Percentiles rank a stretch among this genome's conserved stretches.
Evolutionary conservation across 148 eudicot genomes (phyloP).

Genomic region (Linanthus parryae): DNA sequence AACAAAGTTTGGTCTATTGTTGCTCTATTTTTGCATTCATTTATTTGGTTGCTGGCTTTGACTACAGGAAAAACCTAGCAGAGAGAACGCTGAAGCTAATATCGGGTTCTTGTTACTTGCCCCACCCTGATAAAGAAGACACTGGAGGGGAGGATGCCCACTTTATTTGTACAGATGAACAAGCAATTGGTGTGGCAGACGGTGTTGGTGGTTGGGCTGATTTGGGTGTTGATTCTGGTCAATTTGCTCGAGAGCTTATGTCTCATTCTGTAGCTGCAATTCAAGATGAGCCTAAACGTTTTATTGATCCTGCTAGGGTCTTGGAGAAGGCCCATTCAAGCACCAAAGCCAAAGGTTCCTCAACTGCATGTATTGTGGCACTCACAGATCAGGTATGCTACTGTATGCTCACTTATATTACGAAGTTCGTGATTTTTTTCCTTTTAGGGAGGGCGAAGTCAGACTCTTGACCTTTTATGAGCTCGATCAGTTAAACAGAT

Average conservation of each 20-base stretch:
- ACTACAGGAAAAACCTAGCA: constrained; percentile 28
- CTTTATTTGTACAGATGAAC: constrained; percentile 50
- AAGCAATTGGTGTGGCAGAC: constrained; percentile 62
- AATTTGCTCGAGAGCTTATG: constrained; percentile 62
- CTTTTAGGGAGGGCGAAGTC: no score
- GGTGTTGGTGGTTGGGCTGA: constrained; percentile 83
- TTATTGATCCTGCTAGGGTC: constrained; percentile 49
- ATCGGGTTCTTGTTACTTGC: constrained; percentile 56
- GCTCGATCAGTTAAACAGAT: no score
- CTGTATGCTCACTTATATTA: no score
- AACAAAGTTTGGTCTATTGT: no score
- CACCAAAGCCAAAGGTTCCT: constrained; percentile 53
- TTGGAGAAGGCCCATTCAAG: constrained; percentile 55
- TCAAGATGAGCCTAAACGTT: constrained; percentile 38
- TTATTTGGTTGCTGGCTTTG: constrained; percentile 16
- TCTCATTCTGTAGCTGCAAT: constrained; percentile 50
- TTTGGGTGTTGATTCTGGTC: constrained; percentile 51
- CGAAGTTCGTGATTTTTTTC: no score
- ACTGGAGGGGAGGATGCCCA: constrained; percentile 78
- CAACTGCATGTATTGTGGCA: constrained; percentile 68
- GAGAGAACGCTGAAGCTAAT: constrained; percentile 34
- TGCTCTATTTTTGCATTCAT: neutral
- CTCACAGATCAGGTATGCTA: constrained; percentile 42
- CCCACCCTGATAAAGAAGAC: constrained; percentile 58
- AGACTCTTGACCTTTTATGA: no score